These are phyloP conservation scores for Phialemoniopsis sp. DNA, from an alignment of 2,329 filamentous ascomycete genomes.

Conservation along the genomic window DNA sequence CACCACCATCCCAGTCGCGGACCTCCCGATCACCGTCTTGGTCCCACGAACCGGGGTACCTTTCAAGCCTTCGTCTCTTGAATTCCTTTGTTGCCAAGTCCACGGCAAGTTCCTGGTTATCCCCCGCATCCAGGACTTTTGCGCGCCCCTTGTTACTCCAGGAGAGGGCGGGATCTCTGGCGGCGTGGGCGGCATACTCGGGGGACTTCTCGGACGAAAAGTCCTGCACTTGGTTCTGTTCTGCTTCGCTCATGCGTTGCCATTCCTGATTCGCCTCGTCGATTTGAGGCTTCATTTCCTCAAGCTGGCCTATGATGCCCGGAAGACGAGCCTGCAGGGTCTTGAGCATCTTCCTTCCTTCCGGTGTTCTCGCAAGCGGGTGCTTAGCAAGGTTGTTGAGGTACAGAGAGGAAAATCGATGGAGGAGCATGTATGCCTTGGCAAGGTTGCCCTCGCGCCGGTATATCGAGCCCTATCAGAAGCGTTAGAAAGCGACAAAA, in stretches of 20 bases:
- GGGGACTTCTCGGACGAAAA: constrained; percentile 12
- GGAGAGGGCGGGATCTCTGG: constrained; percentile 57
- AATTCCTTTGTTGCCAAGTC: constrained; percentile 72
- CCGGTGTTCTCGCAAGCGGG: constrained; percentile 66
- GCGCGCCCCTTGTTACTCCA: constrained; percentile 32
- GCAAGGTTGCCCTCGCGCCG: constrained; percentile 80
- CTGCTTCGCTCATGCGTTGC: constrained; percentile 46
- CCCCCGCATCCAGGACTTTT: constrained; percentile 62
- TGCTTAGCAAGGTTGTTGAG: constrained; percentile 71
- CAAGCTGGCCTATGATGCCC: constrained; percentile 65
- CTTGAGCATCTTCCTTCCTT: constrained; percentile 60
- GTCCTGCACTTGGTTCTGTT: constrained; percentile 12
- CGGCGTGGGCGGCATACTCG: constrained; percentile 42
- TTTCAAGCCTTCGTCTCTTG: constrained; percentile 39
- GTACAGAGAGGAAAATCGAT: constrained; percentile 83
- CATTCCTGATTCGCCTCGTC: constrained; percentile 67
- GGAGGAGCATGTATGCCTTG: constrained; percentile 86
- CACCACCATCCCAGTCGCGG: constrained; percentile 9
- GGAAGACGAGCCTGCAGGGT: constrained; percentile 43
- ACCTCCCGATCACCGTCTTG: too few species aligned
- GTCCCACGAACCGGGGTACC: constrained; percentile 3
- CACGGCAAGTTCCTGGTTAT: constrained; percentile 73
- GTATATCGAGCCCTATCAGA: constrained; percentile 72
- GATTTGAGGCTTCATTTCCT: constrained; percentile 75
- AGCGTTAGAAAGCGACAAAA: constrained; percentile 2